Evolutionary conservation across 768 basidiomycete genomes (phyloP), one percentile per base, ranked within the genome.

Genomic region (Collybia sp.): DNA sequence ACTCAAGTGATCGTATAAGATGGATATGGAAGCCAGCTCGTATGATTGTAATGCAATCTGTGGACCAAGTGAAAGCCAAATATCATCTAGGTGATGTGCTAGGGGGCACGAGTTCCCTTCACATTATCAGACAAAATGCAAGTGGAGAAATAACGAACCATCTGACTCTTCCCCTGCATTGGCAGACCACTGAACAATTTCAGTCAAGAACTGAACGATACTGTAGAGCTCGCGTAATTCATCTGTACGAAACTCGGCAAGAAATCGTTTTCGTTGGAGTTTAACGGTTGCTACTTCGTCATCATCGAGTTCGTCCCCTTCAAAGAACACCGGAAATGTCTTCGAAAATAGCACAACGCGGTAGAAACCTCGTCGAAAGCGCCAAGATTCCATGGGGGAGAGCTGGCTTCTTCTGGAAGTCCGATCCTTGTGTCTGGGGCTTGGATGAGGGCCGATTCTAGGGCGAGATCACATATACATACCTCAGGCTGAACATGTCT

Each of bases 401-500:
- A 75, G 57, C 17, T 38, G 51, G 44, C 65, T 71, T 13, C 34
- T 56, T 6, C 36, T 43, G 15, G 57, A 67, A 5, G 55, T 55
- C 17, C 65, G 67, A 40, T 71, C 66, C 49, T 72, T 69, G 51
- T 67, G 50, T 36, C 71, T 72, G 45, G 25, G 13, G 15, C 25
- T 30, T 20, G 35, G 13, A 6, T 25, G 16, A 42, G 34, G 44
- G 4, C 6, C 35, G 12, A n/a, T 8, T 44, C n/a, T 12, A 2
- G 15, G 10, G 32, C 40, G 15, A 12, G 43, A 10, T 12, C 11
- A n/a, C 13, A 38, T 38, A 5, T 31, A 52, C 60, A 37, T 55
- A 65, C 73, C 65, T 65, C 42, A 60, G 53, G 43, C 72, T 75
- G 49, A 67, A 75, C 1, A 72, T 48, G 38, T 64, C 62, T 54